Percentiles rank a stretch among this genome's conserved stretches.
These are phyloP conservation scores for Endoconidiophora polonica DNA, from an alignment of 2,329 filamentous ascomycete genomes.

Conservation along the genomic window DNA sequence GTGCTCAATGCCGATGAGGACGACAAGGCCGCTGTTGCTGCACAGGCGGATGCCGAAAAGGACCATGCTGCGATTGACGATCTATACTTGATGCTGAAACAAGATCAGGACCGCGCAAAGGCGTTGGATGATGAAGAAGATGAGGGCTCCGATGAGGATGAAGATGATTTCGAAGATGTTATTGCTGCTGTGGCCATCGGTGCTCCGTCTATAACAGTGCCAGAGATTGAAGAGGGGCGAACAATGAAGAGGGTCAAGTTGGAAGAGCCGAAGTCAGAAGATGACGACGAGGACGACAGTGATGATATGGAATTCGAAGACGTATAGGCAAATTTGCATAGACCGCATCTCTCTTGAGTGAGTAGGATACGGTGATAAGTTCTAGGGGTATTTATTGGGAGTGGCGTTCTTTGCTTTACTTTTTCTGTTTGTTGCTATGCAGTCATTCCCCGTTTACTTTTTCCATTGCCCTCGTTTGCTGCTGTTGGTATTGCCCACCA, in stretches of 20 bases:
- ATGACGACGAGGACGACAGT: conserved; percentile 27
- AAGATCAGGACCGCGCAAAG: conserved; percentile 32
- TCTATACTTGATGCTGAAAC: conserved; percentile 50
- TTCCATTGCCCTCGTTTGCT: too few species aligned
- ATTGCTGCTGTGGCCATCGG: conserved; percentile 19
- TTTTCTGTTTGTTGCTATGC: too few species aligned
- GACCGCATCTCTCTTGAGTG: too few species aligned
- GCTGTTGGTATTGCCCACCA: too few species aligned
- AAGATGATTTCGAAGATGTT: conserved; percentile 33
- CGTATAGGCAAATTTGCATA: conserved; percentile 21
- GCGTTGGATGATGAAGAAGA: conserved; percentile 16
- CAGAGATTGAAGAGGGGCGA: conserved; percentile 5
- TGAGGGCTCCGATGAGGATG: conserved; percentile 16
- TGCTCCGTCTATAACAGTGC: conserved; percentile 10
- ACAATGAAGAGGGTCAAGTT: conserved; percentile 41
- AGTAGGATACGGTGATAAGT: too few species aligned
- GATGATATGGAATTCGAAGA: conserved; percentile 44
- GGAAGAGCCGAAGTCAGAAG: conserved; percentile 27
- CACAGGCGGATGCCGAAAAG: conserved; percentile 28
- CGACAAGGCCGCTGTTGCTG: conserved; percentile 27
- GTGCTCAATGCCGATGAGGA: conserved; percentile 26
- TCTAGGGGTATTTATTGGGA: too few species aligned
- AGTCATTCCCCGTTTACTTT: too few species aligned
- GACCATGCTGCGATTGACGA: conserved; percentile 45
- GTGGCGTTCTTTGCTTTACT: too few species aligned